Base-by-base conservation (phyloP, 768 basidiomycete genomes). In the Royoungia palumana region DNA sequence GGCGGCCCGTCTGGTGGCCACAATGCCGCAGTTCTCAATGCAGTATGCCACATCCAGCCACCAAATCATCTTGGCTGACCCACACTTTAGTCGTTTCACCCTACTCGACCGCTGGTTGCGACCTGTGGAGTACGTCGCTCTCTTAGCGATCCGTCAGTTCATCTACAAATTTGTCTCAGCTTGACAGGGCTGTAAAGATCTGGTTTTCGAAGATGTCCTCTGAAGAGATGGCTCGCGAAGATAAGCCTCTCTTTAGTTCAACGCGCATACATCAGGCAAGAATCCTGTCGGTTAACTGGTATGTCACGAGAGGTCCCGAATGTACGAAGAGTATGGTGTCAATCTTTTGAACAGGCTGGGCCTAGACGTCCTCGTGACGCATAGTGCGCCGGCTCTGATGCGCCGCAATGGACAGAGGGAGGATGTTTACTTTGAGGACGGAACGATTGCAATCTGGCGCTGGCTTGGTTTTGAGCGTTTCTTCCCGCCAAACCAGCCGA, bases 1-100 rank as follows among this genome's bases (percentile, higher is more conserved):
- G 88, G 88, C 5, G 83, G 84, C 4, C 75, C 80, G 47, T 83
- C 86, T 27, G 88, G 85, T 5, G 88, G 88, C 0, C 88, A 90
- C 60, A 64, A 75, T 45, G 86, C 79, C 45, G 82, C 85, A 32
- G 85, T 90, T 16, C 65, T 86, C 2, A 75, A 74, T 42, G 84
- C 86, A 19, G 87, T 83, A 57, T 54, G 77, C 60, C 11, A 30
- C 22, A 17, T 46, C 44, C 17, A 2, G 34, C 24, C 16, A 42
- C 16, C 4, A 43, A 22, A 19, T 34, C 37, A 16, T 45, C 38
- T 21, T 45, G 41, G 27, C 50, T 55, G 19, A 47, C 24, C n/a
- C 41, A 34, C 37, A 30, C 5, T 20, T 21, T 36, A 89, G 87
- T 79, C 82, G 22, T 91, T 90, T 65, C 85, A 90, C 61, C 75